Base-by-base conservation (phyloP, 2,329 filamentous ascomycete species). In the Aspergillus fischeri region DNA sequence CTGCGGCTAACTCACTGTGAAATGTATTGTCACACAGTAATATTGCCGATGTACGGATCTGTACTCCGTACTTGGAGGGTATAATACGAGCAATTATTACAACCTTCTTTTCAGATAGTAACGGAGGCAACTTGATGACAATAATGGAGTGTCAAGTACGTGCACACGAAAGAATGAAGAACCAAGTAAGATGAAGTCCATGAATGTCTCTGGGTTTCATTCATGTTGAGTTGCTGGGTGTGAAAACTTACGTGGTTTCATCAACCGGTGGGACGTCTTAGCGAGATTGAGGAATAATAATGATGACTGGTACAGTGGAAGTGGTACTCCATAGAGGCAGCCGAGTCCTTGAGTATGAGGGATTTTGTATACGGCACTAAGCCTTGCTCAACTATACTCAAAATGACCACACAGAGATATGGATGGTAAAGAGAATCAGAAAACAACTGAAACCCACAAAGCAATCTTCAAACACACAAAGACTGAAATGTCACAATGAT, bases 1-100 rank as follows among this genome's bases (percentile, higher is more conserved):
- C 63, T 65, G 65, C 65, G 63, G 64, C 62, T 63, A 60, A 58
- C 54, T 59, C 58, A 61, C 58, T 55, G 49, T 58, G 61, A 51
- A 53, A 50, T 49, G 38, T 58, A 55, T 48, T 47, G 44, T 47
- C 44, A 47, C 44, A 24, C 21, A 3, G 25, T 53, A 32, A 47
- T 14, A 21, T 53, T 28, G 24, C 32, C 3, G 32, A 38, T 38
- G 32, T 38, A 44, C 27, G 10, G 10, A 25, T 42, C n/a, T 28
- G 32, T 35, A 17, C 11, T 17, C 29, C 10, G 24, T 41, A 35
- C 49, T n/a, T 41, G 35, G 20, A 51, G 20, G 5, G 49, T 21
- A 25, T 21, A 38, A 48, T 29, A 47, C 25, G 28, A 48, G 35
- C 28, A 49, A 53, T 44, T 20, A n/a, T 44, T 44, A 44, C 41